Base-by-base conservation (phyloP, 208 protist species). In the Wallacemonas rigidus region DNA sequence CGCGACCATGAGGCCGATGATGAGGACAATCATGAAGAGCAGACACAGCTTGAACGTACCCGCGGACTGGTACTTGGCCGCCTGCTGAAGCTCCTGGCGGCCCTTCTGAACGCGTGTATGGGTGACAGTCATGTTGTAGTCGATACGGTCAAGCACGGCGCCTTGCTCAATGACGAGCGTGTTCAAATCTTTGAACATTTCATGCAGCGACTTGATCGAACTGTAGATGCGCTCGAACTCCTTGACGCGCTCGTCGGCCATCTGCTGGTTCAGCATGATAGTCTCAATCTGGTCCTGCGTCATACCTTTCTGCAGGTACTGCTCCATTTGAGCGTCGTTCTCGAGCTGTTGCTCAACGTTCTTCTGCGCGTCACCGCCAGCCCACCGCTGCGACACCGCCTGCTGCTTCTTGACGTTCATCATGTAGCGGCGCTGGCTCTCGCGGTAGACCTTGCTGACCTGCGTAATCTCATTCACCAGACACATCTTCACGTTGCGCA, bases 41-140 rank as follows among this genome's bases (percentile, higher is more conserved):
- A 98, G 74, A 67, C 88, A 96, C 48, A 97, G 75, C 88, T 97
- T 98, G 70, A 97, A 97, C 2, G 80, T 85, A 6, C 91, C 91
- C 14, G 93, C 95, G 35, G 88, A 87, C 68, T 95, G 88, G 71
- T 97, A 96, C 65, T 98, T 76, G 6, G 93, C 92, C 15, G 95
- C 94, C 64, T 95, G 92, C 65, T 94, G 67, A 48, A 98, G 79
- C 74, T 98, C 93, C 51, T 60, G 71, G 6, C 85, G 83, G 1
- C 80, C 95, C 69, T 89, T 90, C 61, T 93, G 81, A 14, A 98
- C 87, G 14, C 91, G 83, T 0, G 83, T 91, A 62, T 94, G 86
- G 9, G 95, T 95, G 40, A 98, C 72, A 43, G 86, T 95, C 87
- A 98, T 97, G 87, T 98, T 98, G 80, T 98, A 97, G 80, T 98